Conservation (phyloP, 2,329 filamentous ascomycete species). For the Xylariales sp. region DNA sequence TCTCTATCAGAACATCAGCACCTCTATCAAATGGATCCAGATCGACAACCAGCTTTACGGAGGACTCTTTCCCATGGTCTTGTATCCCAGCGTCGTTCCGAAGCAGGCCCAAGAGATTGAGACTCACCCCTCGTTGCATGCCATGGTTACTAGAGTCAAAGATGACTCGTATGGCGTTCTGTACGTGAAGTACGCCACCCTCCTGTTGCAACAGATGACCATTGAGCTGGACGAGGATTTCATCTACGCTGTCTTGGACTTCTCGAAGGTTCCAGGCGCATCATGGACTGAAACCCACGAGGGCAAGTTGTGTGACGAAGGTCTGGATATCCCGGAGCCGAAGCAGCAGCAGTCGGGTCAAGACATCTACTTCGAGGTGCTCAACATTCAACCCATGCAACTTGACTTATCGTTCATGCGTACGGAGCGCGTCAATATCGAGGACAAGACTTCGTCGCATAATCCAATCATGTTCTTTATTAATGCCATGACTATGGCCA, state of each 20-base stretch:
- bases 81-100: slow-evolving; percentile 96
- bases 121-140: slow-evolving; percentile 88
- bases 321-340: slow-evolving; percentile 87
- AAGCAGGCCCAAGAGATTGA: slow-evolving; percentile 97
- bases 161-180: slow-evolving; percentile 97
- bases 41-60: slow-evolving; percentile 98
- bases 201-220: slow-evolving; percentile 96
- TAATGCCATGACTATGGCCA: slow-evolving; percentile 98
- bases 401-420: slow-evolving; percentile 95
- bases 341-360: slow-evolving; percentile 78
- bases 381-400: slow-evolving; percentile 98
- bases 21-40: slow-evolving; percentile 97
- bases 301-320: slow-evolving; percentile 83
- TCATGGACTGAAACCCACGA: slow-evolving; percentile 76
- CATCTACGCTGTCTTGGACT: slow-evolving; percentile 92
- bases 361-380: slow-evolving; percentile 95
- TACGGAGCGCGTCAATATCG: slow-evolving; percentile 92
- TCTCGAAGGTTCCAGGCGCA: slow-evolving; percentile 85
- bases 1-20: slow-evolving; percentile 84
- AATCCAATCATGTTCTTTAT: slow-evolving; percentile 99
- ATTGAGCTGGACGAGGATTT: slow-evolving; percentile 97
- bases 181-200: slow-evolving; percentile 96
- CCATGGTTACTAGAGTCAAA: slow-evolving; percentile 89
- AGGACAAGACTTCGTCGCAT: slow-evolving; percentile 83
- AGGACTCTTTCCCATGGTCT: slow-evolving; percentile 92